phyloP scores from a whole-genome alignment of 1,284 basidiomycete genomes.

The Gastroboletus turbinatus region DNA sequence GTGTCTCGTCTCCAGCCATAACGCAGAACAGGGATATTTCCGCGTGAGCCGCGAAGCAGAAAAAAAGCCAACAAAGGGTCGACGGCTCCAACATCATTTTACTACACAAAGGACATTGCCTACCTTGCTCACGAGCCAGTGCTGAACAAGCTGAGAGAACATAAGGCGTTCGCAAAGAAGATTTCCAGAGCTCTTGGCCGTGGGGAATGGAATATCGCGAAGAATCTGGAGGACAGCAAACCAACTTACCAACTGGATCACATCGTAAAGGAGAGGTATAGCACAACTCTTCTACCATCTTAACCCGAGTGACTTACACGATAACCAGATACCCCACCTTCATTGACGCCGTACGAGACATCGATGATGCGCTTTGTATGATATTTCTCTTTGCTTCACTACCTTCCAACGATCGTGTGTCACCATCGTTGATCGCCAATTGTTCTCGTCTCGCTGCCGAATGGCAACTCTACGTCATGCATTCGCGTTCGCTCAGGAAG shows the following conservation, averaged over 20 bases:
- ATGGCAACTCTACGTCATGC: slow-evolving; percentile 96
- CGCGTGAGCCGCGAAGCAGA: slow-evolving; percentile 89
- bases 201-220: slow-evolving; percentile 93
- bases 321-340: slow-evolving; percentile 90
- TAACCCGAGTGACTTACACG: not conserved
- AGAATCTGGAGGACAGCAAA: slow-evolving; percentile 91
- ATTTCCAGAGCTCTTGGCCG: slow-evolving; percentile 91
- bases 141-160: slow-evolving; percentile 92
- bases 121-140: slow-evolving; percentile 98
- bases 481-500: slow-evolving; percentile 83
- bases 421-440: slow-evolving; percentile 85
- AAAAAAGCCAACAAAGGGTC: slow-evolving; percentile 98
- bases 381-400: slow-evolving; percentile 90
- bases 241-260: slow-evolving; percentile 91
- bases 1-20: not conserved
- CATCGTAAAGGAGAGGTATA: slow-evolving; percentile 94
- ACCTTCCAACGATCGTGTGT: slow-evolving; percentile 80
- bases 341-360: slow-evolving; percentile 91
- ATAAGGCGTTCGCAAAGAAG: slow-evolving; percentile 99
- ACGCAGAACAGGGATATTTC: slow-evolving; percentile 81
- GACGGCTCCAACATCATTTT: slow-evolving; percentile 95
- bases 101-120: slow-evolving; percentile 98
- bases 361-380: slow-evolving; percentile 97
- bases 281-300: not conserved
- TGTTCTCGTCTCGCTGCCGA: slow-evolving; percentile 88